Evolutionary conservation across 1,139 yeast species (phyloP).

Genomic region (Pneumocystis carinii): DNA sequence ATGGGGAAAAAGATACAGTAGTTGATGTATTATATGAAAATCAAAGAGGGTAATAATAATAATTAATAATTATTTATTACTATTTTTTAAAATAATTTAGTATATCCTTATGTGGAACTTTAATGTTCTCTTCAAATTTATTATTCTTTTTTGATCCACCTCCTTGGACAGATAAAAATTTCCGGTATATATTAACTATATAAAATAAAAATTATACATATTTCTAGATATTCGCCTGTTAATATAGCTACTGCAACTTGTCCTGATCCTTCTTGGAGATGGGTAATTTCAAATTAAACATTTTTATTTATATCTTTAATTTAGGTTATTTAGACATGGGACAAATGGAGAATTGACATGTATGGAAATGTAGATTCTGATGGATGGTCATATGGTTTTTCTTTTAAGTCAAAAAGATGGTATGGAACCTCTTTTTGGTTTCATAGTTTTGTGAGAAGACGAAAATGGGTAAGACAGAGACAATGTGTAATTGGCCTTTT

Average conservation of each 20-base stretch:
- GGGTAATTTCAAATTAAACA: constrained; percentile 27
- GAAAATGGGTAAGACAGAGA: constrained; percentile 30
- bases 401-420: constrained; percentile 26
- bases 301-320: background rate
- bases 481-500: constrained; percentile 2
- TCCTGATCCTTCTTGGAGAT: constrained; percentile 54
- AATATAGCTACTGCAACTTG: constrained; percentile 36
- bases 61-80: background rate
- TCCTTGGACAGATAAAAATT: constrained; percentile 17
- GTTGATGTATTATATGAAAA: constrained; percentile 38
- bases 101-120: constrained; percentile 46
- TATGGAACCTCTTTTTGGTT: constrained; percentile 28
- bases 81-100: constrained; percentile 1
- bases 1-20: constrained; percentile 11
- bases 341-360: constrained; percentile 59
- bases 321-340: constrained; percentile 31
- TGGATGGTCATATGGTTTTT: constrained; percentile 54
- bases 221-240: constrained; percentile 21
- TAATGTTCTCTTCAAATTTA: constrained; percentile 41
- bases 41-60: constrained; percentile 39
- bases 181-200: constrained; percentile 5
- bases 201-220: constrained; percentile 6
- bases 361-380: constrained; percentile 57
- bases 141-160: constrained; percentile 32
- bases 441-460: constrained; percentile 29